Conservation (phyloP, 495 filamentous ascomycete species). For the Tuber aestivum region DNA sequence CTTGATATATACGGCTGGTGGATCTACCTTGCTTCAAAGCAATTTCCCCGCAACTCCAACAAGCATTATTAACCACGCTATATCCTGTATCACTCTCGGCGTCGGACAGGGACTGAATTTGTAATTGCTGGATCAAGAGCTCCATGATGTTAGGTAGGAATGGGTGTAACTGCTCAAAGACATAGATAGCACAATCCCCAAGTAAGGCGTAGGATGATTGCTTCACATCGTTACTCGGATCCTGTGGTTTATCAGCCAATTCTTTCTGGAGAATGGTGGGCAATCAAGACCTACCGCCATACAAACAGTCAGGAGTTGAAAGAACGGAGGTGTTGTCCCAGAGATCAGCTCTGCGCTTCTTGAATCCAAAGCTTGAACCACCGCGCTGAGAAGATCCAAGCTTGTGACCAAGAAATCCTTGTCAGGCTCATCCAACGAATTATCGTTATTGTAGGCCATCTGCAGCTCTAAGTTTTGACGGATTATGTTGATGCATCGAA, state of each 20-base stretch:
- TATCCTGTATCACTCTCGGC: conserved; percentile 73
- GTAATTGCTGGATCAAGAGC: conserved; percentile 76
- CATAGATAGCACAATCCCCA: conserved; percentile 93
- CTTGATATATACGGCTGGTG: neutral
- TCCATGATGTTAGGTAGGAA: conserved; percentile 68
- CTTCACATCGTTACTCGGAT: conserved; percentile 82
- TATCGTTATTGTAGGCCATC: conserved; percentile 57
- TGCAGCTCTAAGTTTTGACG: conserved; percentile 79
- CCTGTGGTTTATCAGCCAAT: conserved; percentile 47
- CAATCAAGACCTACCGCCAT: conserved; percentile 53
- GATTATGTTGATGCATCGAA: conserved; percentile 81
- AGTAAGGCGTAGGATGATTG: conserved; percentile 95
- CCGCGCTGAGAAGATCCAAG: conserved; percentile 85
- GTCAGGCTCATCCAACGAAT: conserved; percentile 71
- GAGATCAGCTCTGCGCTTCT: conserved; percentile 70
- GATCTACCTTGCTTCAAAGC: conserved; percentile 64
- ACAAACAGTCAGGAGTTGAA: conserved; percentile 81
- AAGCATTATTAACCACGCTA: conserved; percentile 93
- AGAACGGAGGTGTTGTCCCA: conserved; percentile 72
- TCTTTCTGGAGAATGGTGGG: neutral
- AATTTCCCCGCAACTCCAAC: conserved; percentile 95
- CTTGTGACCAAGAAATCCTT: conserved; percentile 97
- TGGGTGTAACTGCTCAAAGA: conserved; percentile 74
- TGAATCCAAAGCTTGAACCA: conserved; percentile 84
- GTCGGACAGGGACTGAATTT: conserved; percentile 67